Conservation (phyloP, 2,329 filamentous ascomycete genomes). For the Pseudogymnoascus sp. region DNA sequence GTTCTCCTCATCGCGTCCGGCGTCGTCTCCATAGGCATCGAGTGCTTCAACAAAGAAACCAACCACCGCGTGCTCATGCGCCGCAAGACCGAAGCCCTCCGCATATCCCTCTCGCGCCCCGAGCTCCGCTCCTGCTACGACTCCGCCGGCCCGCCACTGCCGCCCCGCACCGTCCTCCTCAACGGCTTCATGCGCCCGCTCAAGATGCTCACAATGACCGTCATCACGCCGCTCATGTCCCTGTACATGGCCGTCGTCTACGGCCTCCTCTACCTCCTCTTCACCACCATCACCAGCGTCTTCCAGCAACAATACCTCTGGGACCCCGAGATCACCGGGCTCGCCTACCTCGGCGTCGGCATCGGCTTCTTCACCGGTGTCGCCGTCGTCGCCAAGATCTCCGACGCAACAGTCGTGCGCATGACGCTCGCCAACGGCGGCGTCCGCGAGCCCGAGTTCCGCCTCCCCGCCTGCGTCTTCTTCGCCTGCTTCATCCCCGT, state of each 20-base stretch:
- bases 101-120: conserved; percentile 36
- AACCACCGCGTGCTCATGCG: conserved; percentile 43
- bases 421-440: conserved; percentile 37
- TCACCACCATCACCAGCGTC: conserved; percentile 43
- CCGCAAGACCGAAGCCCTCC: conserved; percentile 35
- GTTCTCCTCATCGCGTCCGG: conserved; percentile 40
- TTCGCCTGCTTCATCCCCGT: conserved; percentile 37
- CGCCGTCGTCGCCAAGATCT: conserved; percentile 34
- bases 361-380: conserved; percentile 35
- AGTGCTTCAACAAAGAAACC: conserved; percentile 38
- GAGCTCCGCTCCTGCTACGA: conserved; percentile 39
- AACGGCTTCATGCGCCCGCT: conserved; percentile 42
- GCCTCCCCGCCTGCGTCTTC: conserved; percentile 36
- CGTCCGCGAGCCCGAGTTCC: conserved; percentile 30
- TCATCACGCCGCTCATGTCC: conserved; percentile 35
- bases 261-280: conserved; percentile 45
- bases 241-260: conserved; percentile 46
- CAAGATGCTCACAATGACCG: conserved; percentile 33
- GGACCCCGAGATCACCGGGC: conserved; percentile 33
- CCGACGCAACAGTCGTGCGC: conserved; percentile 37
- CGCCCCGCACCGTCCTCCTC: conserved; percentile 26
- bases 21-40: conserved; percentile 28
- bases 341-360: conserved; percentile 38
- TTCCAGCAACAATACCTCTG: conserved; percentile 38
- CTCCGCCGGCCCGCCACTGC: conserved; percentile 15